Evolutionary conservation across 768 basidiomycete genomes (phyloP).

Genomic region (Leccinum olivaceopallidum): DNA sequence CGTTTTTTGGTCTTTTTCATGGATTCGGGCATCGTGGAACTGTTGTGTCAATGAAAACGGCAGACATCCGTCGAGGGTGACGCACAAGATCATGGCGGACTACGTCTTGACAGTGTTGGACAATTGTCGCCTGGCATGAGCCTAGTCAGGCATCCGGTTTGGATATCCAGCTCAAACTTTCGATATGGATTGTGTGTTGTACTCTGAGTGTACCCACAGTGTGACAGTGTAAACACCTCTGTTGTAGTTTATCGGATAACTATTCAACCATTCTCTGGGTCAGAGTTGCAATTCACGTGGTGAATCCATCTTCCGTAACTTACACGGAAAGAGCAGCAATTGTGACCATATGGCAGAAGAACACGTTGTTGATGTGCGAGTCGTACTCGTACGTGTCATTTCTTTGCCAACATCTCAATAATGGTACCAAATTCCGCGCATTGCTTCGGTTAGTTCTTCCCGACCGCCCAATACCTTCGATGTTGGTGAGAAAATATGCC

Average conservation of each 20-base stretch:
- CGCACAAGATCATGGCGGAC: slow-evolving; percentile 53
- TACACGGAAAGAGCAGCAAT: no score
- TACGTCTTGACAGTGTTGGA: slow-evolving; percentile 44
- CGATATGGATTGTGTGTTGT: not conserved
- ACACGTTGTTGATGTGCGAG: no score
- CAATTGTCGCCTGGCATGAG: slow-evolving; percentile 27
- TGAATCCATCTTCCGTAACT: no score
- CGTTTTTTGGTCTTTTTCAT: slow-evolving; percentile 11
- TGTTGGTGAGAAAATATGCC: slow-evolving; percentile 54
- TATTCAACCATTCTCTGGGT: no score
- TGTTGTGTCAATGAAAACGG: not conserved
- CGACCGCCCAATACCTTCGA: slow-evolving; percentile 73
- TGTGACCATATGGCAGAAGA: no score
- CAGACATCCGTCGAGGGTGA: slow-evolving; percentile 53
- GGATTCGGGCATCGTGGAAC: not conserved
- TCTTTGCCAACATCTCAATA: not conserved
- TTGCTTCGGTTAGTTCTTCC: slow-evolving; percentile 40
- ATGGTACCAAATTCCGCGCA: not conserved
- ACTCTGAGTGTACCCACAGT: not conserved
- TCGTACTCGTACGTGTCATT: no score
- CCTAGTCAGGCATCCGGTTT: not conserved
- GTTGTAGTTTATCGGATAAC: not conserved
- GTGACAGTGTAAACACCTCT: not conserved
- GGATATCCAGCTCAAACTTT: not conserved
- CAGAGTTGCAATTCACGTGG: no score